phyloP scores from a whole-genome alignment of 495 filamentous ascomycete species.

The Xylaria castorea region DNA sequence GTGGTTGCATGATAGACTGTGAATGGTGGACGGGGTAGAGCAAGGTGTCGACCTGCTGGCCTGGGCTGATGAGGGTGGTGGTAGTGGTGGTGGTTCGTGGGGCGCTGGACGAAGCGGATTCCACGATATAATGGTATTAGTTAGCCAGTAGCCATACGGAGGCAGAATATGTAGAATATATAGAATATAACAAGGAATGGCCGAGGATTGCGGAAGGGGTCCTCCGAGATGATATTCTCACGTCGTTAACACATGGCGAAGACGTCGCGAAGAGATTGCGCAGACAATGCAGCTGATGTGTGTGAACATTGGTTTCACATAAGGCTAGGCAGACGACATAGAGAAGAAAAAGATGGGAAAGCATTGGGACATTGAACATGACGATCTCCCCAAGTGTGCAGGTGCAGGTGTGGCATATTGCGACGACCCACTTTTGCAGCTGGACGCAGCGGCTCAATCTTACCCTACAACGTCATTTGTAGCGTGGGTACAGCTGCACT shows the following conservation, averaged over 20 bases:
- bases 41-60: neutral
- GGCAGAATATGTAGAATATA: no score
- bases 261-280: neutral
- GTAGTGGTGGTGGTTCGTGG: no score
- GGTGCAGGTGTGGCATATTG: conserved; percentile 1
- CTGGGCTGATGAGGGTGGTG: neutral
- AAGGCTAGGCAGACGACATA: neutral
- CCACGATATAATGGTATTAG: neutral
- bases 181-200: conserved; percentile 3
- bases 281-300: neutral
- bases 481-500: neutral
- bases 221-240: neutral
- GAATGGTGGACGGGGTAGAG: neutral
- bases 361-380: neutral
- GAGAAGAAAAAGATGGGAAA: neutral
- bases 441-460: neutral
- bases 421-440: neutral
- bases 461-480: conserved; percentile 8
- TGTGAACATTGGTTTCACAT: neutral
- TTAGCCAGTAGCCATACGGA: neutral
- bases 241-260: conserved; percentile 1
- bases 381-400: neutral
- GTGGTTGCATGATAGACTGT: conserved; percentile 12
- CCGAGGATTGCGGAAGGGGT: conserved; percentile 9
- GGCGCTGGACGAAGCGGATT: neutral